Base-by-base conservation (phyloP, 2,329 filamentous ascomycete species). In the Fusarium chlamydosporum region DNA sequence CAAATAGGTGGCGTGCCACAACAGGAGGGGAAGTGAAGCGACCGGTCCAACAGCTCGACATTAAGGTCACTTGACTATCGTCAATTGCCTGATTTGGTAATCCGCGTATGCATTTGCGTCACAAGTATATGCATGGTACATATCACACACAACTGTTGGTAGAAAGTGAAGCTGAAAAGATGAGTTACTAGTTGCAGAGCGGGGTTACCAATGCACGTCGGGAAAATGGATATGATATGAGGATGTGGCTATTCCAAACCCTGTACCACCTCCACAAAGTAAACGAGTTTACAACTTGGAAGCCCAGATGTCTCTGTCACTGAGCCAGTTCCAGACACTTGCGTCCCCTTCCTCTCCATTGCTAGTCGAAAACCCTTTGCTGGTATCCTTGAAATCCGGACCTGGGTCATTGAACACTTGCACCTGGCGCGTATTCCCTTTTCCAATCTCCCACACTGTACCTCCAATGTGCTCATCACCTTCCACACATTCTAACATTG, bases 401-500 rank as follows among this genome's bases (percentile, higher is more conserved):
- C 82, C 82, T 0, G 80, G 77, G 26, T 83, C 82, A 27, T 82
- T 79, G 7, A 77, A 75, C 0, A 58, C 43, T 23, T 71, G 56
- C 9, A 84, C 80, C 18, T 71, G 54, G 1, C 82, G 74, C 2
- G 76, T 74, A 7, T 67, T 61, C 0, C 70, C 56, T 42, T 74
- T 75, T 0, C 77, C 80, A 16, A 83, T 76, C 65, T 84, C 82
- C 2, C 84, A 52, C 2, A 84, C 72, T 0, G 80, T 80, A 0
- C 82, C 82, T 6, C 81, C 81, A 2, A 71, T 66, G 15, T 80
- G 54, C 2, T 75, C 68, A 0, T 74, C 74, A 3, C 75, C 73
- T 63, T 81, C 76, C 2, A 81, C 71, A 11, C 79, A 77, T 12
- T 72, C 67, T 15, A 84, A 60, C 83, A 85, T 85, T 0, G 78